Conservation (phyloP, 192 early-diverging fungal species). For the Coemansia sp. region DNA sequence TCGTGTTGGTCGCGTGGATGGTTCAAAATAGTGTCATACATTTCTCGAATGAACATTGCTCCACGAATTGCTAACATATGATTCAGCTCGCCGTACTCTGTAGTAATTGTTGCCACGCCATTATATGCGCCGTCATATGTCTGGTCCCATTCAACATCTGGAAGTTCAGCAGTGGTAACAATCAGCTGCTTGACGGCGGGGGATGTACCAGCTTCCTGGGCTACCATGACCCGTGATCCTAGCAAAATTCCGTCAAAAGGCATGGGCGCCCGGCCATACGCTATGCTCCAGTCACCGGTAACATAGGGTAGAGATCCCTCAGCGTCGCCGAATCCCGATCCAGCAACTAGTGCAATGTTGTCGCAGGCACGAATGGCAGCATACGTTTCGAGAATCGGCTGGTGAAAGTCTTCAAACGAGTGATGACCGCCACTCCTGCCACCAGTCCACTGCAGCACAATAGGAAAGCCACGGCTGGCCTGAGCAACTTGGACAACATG, state of each 20-base stretch:
- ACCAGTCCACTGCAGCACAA: slow-evolving; percentile 96
- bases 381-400: slow-evolving; percentile 77
- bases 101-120: slow-evolving; percentile 82
- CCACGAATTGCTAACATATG: slow-evolving; percentile 89
- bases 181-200: slow-evolving; percentile 83
- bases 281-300: slow-evolving; percentile 86
- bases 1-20: slow-evolving; percentile 82
- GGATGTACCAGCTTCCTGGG: slow-evolving; percentile 81
- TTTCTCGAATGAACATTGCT: slow-evolving; percentile 72
- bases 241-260: slow-evolving; percentile 93
- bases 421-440: slow-evolving; percentile 96
- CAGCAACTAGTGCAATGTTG: slow-evolving; percentile 87
- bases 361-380: slow-evolving; percentile 65
- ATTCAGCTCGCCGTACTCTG: slow-evolving; percentile 91
- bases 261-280: slow-evolving; percentile 85
- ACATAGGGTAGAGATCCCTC: slow-evolving; percentile 86
- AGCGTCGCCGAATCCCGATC: slow-evolving; percentile 88
- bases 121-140: slow-evolving; percentile 76
- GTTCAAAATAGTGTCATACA: slow-evolving; percentile 77
- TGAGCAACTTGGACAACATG: slow-evolving; percentile 82
- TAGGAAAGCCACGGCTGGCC: slow-evolving; percentile 76
- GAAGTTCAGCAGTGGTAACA: slow-evolving; percentile 75
- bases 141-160: slow-evolving; percentile 79
- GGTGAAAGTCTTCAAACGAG: slow-evolving; percentile 94
- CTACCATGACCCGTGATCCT: slow-evolving; percentile 96